These are phyloP conservation scores for Pyrenula aspistea DNA, from an alignment of 495 filamentous ascomycete species.

Conservation along the genomic window DNA sequence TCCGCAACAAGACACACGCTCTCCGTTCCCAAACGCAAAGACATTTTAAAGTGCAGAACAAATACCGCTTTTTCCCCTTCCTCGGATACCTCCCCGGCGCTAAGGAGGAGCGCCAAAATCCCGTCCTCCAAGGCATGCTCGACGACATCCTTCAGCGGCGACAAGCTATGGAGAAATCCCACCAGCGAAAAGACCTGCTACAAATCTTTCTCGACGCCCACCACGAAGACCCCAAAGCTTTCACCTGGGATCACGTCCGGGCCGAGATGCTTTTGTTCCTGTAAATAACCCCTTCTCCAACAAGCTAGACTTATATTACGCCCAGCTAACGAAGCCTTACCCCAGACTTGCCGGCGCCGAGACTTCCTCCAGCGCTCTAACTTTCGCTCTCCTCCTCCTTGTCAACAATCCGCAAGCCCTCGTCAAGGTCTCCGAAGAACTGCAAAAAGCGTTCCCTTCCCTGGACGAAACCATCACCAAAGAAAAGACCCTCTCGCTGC, in stretches of 20 bases:
- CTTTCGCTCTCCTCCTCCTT: not conserved
- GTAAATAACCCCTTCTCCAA: not conserved
- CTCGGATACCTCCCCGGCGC: constrained; percentile 7
- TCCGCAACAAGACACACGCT: not conserved
- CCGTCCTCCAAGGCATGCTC: not conserved
- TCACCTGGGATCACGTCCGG: constrained; percentile 5
- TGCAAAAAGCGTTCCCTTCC: not conserved
- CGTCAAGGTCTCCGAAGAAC: not conserved
- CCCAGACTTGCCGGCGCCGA: not conserved
- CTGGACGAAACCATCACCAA: not conserved
- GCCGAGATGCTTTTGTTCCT: constrained; percentile 10
- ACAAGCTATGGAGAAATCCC: constrained; percentile 2
- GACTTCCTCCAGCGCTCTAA: not conserved
- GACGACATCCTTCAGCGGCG: constrained; percentile 2
- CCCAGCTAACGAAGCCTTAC: not conserved
- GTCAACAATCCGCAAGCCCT: not conserved
- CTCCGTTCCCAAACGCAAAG: not conserved
- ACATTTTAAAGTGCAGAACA: not conserved
- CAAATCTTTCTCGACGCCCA: constrained; percentile 10
- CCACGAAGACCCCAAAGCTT: constrained; percentile 4
- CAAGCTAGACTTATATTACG: not conserved
- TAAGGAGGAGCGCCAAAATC: not conserved
- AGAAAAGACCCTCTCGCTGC: not conserved
- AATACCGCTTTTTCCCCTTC: constrained; percentile 3
- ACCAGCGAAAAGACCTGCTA: constrained; percentile 6